Percentiles rank a stretch among this genome's conserved stretches.
Conservation (phyloP, 2,329 filamentous ascomycete species). For the Ascochyta pisi region DNA sequence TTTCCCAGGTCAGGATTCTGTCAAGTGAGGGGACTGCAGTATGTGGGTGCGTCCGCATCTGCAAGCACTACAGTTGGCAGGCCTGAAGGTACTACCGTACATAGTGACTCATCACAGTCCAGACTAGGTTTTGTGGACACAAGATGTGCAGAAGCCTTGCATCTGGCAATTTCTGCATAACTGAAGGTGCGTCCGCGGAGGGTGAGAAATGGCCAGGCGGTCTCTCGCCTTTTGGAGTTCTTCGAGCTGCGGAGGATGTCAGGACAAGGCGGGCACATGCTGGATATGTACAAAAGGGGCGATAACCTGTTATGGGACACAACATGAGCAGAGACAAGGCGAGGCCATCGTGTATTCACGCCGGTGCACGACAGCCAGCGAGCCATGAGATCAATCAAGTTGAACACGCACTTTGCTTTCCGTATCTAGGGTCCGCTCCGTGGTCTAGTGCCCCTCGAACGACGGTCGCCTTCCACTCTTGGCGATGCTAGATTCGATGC, state of each 20-base stretch:
- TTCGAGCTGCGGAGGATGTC: background rate
- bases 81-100: background rate
- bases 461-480: slow-evolving; percentile 3
- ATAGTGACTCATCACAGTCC: slow-evolving; percentile 15
- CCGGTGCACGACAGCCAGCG: background rate
- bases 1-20: background rate
- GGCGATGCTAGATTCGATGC: slow-evolving; percentile 2
- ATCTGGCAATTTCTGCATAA: background rate
- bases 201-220: no score
- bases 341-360: no score
- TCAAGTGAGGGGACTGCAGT: background rate
- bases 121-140: slow-evolving; percentile 1
- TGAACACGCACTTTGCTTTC: background rate
- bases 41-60: background rate
- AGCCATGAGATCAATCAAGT: background rate
- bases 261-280: background rate
- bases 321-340: no score
- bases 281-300: no score
- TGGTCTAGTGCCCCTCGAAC: background rate
- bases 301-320: no score
- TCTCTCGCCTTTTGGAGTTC: background rate
- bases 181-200: no score
- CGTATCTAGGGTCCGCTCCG: background rate
- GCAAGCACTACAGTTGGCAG: background rate
- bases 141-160: slow-evolving; percentile 5